phyloP scores from a whole-genome alignment of 345 rosid species.

The Tarenaya hassleriana region DNA sequence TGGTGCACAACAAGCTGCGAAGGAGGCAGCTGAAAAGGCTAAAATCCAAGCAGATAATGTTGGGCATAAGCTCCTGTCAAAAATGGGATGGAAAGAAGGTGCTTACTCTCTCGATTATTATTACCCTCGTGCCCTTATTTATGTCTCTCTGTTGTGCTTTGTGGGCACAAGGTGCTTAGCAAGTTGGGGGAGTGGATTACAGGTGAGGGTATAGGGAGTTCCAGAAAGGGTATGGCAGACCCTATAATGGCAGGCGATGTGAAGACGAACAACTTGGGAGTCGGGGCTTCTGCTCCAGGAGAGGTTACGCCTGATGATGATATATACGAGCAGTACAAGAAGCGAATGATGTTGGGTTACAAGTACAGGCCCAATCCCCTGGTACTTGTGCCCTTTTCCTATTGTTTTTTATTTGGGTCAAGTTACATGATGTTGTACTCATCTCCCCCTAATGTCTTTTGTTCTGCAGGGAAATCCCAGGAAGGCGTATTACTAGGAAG shows the following conservation, averaged over 20 bases:
- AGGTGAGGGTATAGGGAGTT: constrained; percentile 99
- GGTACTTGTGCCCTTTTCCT: constrained; percentile 35
- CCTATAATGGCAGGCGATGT: constrained; percentile 87
- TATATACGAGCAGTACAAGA: constrained; percentile 97
- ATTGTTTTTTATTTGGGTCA: neutral
- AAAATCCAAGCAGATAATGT: constrained; percentile 94
- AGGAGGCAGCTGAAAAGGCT: constrained; percentile 69
- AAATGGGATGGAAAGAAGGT: constrained; percentile 99
- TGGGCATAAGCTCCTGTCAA: constrained; percentile 87
- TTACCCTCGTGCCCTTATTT: constrained; percentile 25
- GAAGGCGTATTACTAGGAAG: constrained; percentile 31
- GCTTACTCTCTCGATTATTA: constrained; percentile 21
- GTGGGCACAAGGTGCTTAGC: constrained; percentile 26
- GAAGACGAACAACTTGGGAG: constrained; percentile 85
- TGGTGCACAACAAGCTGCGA: constrained; percentile 54
- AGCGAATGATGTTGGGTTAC: constrained; percentile 99
- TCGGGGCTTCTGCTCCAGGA: constrained; percentile 90
- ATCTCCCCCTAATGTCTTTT: constrained; percentile 1
- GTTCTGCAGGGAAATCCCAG: constrained; percentile 29
- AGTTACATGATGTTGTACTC: neutral
- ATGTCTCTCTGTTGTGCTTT: constrained; percentile 27
- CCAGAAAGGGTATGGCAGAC: constrained; percentile 82
- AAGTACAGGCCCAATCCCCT: constrained; percentile 90
- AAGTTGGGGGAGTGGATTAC: constrained; percentile 33
- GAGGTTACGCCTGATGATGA: constrained; percentile 90